Evolutionary conservation across 2,329 filamentous ascomycete genomes (phyloP).

Genomic region (Furcasterigmium sp.): DNA sequence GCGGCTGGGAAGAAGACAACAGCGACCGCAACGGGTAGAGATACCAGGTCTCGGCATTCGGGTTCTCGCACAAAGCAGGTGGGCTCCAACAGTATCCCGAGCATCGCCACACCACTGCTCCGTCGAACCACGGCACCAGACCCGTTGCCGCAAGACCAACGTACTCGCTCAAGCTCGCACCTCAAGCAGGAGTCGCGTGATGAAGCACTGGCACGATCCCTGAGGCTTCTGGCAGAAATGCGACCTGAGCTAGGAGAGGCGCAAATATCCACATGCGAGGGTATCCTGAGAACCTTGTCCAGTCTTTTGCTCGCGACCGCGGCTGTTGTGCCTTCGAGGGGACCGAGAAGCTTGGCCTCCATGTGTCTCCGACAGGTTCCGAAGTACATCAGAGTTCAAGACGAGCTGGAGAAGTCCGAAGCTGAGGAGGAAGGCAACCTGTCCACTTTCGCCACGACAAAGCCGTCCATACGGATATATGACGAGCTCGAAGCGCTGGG

Average conservation of each 20-base stretch:
- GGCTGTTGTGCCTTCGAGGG: not conserved
- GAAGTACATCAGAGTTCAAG: constrained; percentile 41
- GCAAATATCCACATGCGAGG: constrained; percentile 23
- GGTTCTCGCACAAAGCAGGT: not conserved
- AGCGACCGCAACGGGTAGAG: not conserved
- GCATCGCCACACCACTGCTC: not conserved
- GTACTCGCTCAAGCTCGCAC: too few relatives aligned
- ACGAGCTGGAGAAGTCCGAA: constrained; percentile 32
- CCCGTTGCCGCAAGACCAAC: too few relatives aligned
- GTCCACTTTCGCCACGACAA: constrained; percentile 25
- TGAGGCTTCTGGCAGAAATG: too few relatives aligned
- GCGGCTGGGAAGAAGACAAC: not conserved
- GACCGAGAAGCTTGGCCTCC: constrained; percentile 34
- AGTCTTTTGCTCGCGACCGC: constrained; percentile 21
- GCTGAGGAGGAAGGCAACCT: constrained; percentile 29
- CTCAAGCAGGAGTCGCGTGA: too few relatives aligned
- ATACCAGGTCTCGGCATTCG: not conserved
- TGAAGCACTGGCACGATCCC: too few relatives aligned
- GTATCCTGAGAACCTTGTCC: constrained; percentile 24
- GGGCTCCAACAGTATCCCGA: not conserved
- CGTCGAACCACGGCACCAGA: not conserved
- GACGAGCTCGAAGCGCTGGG: constrained; percentile 41
- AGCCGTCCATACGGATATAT: constrained; percentile 40
- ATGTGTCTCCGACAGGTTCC: constrained; percentile 45
- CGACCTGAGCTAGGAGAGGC: not conserved